Conservation (phyloP, 768 basidiomycete genomes). For the Hericium rajendrae region DNA sequence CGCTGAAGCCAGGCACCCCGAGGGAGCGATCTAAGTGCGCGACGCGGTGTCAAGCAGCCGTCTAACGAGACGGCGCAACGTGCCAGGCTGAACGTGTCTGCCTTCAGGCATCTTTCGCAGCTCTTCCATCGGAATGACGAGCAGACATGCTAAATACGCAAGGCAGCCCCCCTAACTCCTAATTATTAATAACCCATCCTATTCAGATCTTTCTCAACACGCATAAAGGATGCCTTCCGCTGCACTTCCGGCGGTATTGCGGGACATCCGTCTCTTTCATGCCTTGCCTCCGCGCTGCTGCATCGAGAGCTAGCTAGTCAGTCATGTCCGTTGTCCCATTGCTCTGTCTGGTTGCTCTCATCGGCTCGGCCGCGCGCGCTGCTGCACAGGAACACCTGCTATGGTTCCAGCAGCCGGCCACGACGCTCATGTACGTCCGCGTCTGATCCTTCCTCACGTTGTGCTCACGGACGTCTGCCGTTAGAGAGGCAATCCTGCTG, state of each 20-base stretch:
- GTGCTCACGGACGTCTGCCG: too few species aligned
- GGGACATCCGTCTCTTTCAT: too few species aligned
- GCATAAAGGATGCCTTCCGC: too few species aligned
- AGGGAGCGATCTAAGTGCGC: background rate
- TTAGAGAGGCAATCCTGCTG: background rate
- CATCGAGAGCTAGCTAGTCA: too few species aligned
- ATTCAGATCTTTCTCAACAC: too few species aligned
- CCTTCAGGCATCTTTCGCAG: background rate
- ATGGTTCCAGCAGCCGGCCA: background rate
- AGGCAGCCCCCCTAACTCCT: background rate
- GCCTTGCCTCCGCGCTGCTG: too few species aligned
- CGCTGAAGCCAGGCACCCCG: background rate
- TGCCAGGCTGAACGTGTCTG: background rate
- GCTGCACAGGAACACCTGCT: background rate
- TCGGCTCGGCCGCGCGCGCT: too few species aligned
- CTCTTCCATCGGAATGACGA: background rate
- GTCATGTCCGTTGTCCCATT: too few species aligned
- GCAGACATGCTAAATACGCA: background rate
- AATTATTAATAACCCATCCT: background rate
- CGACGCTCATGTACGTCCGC: background rate
- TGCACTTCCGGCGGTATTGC: too few species aligned
- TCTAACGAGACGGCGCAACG: background rate
- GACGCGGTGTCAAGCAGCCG: background rate
- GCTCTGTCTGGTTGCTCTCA: too few species aligned
- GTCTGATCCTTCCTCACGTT: too few species aligned